phyloP scores from a whole-genome alignment of 108 stramenopile genomes.

The Aurantiochytrium sp. region DNA sequence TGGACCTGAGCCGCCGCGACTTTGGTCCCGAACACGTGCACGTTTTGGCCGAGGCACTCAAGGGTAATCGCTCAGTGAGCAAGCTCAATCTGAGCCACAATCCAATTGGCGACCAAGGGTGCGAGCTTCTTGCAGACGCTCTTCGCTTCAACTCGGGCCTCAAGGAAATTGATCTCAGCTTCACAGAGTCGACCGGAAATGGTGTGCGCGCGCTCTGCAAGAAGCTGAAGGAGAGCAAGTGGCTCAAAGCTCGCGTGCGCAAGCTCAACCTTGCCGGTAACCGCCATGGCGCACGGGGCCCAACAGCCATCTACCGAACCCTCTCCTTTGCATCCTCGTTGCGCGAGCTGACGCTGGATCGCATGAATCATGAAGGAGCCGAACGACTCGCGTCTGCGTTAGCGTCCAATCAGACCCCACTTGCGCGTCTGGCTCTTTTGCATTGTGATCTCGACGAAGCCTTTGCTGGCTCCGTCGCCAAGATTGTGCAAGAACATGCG shows the following conservation, averaged over 20 bases:
- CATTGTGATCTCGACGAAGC: not conserved
- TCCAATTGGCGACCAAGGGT: not conserved
- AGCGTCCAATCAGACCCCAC: not conserved
- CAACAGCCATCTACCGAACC: not conserved
- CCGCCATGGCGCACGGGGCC: not conserved
- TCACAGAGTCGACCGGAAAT: not conserved
- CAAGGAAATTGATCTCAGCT: not conserved
- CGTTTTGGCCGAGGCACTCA: not conserved
- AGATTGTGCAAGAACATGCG: not conserved
- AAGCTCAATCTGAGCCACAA: not conserved
- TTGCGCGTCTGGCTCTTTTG: not conserved
- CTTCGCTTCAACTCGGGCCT: not conserved
- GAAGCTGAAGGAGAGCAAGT: conserved; percentile 9
- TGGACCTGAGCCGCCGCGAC: not conserved
- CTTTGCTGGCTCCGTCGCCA: not conserved
- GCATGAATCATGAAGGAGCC: not conserved
- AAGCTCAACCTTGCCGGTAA: not conserved
- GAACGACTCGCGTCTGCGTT: not conserved
- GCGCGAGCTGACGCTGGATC: not conserved
- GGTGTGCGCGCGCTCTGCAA: not conserved
- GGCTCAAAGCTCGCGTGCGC: not conserved
- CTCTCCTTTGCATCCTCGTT: not conserved
- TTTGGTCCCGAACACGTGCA: not conserved
- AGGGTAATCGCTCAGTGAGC: not conserved
- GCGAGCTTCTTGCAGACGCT: not conserved